A percentile compares a stretch with the other conserved stretches of the same genome.
Evolutionary conservation across 2,329 filamentous ascomycete genomes (phyloP).

Genomic region (Tolypocladium sp.): DNA sequence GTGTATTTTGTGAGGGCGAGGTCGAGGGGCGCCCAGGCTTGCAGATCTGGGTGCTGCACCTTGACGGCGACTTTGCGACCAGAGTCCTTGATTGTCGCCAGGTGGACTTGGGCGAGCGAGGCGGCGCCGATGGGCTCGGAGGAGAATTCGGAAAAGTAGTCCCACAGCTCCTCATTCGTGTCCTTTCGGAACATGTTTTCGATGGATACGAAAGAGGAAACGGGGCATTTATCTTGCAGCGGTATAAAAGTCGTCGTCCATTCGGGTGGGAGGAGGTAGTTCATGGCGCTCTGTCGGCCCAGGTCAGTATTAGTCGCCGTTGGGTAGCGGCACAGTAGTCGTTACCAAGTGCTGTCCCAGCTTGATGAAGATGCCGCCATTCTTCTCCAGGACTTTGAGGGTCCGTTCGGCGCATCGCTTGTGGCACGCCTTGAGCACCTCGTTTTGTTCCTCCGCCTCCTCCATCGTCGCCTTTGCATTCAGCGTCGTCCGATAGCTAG

Average conservation of each 20-base stretch:
- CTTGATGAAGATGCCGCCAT: conserved; percentile 98
- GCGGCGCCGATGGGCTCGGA: conserved; percentile 78
- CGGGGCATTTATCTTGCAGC: conserved; percentile 88
- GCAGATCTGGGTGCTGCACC: conserved; percentile 83
- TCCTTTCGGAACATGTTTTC: conserved; percentile 78
- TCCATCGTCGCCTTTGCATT: conserved; percentile 56
- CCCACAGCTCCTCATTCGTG: conserved; percentile 67
- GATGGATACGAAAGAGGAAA: conserved; percentile 82
- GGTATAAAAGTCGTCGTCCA: conserved; percentile 96
- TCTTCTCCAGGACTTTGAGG: conserved; percentile 79
- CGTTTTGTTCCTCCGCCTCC: conserved; percentile 55
- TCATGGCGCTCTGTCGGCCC: conserved; percentile 67
- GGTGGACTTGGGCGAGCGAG: conserved; percentile 88
- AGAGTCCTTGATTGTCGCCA: conserved; percentile 72
- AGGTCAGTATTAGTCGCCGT: conserved; percentile 11
- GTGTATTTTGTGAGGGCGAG: conserved; percentile 79
- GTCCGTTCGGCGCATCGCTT: conserved; percentile 87
- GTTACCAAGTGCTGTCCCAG: conserved; percentile 80
- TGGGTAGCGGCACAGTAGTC: not conserved
- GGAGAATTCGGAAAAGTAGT: conserved; percentile 82
- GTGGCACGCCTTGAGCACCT: conserved; percentile 73
- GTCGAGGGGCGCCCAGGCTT: conserved; percentile 85
- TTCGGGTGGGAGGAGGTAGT: conserved; percentile 81
- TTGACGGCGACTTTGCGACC: conserved; percentile 91
- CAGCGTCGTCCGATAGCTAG: conserved; percentile 78